Evolutionary conservation across 2,329 filamentous ascomycete genomes (phyloP), one percentile per base, ranked within the genome.

Genomic region (Hymenotorrendiella dingleyae): DNA sequence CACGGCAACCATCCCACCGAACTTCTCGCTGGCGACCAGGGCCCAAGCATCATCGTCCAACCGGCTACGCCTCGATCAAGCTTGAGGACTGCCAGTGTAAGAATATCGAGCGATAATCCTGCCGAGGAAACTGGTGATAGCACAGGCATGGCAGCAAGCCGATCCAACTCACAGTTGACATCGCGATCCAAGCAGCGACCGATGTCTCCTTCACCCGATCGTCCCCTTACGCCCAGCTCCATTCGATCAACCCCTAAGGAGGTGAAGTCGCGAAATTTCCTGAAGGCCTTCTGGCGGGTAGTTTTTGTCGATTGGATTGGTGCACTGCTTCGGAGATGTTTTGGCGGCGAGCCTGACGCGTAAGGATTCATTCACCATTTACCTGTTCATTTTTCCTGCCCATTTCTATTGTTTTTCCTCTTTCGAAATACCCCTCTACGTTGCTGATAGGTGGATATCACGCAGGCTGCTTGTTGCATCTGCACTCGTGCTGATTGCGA

Each of bases 221-320:
- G 57, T 45, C 50, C 56, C 16, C 37, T 52, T 14, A 61, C 57
- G n/a, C 56, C 58, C 9, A 54, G 28, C 14, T 59, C 59, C 2
- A 48, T 59, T 27, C 53, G 52, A 35, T 57, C 57, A 10, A 36
- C 46, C 16, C 42, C 46, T 9, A 50, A 54, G 29, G 53, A 55
- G 24, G 43, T 42, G n/a, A 53, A 55, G 38, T 49, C 49, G 4
- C 47, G 44, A 34, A 58, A 53, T 37, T 51, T 59, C 32, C 29
- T 64, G 32, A 56, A 55, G 38, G 54, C 50, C 20, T 60, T 64
- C 49, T 63, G 56, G 50, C 54, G 55, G 40, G 45, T 61, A 14
- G 48, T 64, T 14, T 61, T 63, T 36, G 55, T 64, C 19, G 57
- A 61, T 23, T 64, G 61, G 62, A 59, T 64, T 35, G 62, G 62